Base-by-base conservation (phyloP, 306 rosid genomes). In the Fragaria ananassa region DNA sequence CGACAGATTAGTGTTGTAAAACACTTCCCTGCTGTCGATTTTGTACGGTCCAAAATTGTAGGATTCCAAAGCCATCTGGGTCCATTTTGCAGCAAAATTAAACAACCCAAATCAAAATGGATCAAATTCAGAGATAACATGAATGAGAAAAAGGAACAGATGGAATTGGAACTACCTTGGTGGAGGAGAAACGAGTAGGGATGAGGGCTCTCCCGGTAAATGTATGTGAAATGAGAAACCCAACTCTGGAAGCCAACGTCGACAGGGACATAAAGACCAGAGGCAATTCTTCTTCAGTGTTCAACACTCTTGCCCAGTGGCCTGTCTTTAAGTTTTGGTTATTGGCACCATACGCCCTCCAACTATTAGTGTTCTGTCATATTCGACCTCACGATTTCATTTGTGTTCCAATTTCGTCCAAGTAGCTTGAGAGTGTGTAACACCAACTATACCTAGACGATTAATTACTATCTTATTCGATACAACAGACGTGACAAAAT, bases 21-120 rank as follows among this genome's bases (percentile, higher is more conserved):
- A 95, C 31, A 95, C 98, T 86, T 88, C 96, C 50, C 66, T 87
- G n/a, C 67, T 68, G 81, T 85, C 87, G 68, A 95, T 90, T 82
- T 89, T 86, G 89, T 89, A 86, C 23, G 89, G 76, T 45, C 97
- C 97, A 81, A 94, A 94, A 5, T 73, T 85, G 71, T 81, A 91
- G 75, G 73, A 56, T 18, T 85, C 91, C 71, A 76, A 68, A 31
- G 87, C 87, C 98, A 93, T 93, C 91, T 87, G 76, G 42, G 14
- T 57, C 39, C 72, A 39, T n/a, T 44, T 81, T 42, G 53, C 37
- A 69, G 35, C 31, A 8, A 50, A 14, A n/a, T 14, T 1, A 12
- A 15, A 57, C 42, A 57, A 34, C 44, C 53, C 37, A 58, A 27
- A 34, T 23, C 29, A 31, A 37, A 54, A 25, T 25, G 13, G 15